These are phyloP conservation scores for Rhizopogon parksii DNA, from an alignment of 1,284 basidiomycete species.

Conservation along the genomic window DNA sequence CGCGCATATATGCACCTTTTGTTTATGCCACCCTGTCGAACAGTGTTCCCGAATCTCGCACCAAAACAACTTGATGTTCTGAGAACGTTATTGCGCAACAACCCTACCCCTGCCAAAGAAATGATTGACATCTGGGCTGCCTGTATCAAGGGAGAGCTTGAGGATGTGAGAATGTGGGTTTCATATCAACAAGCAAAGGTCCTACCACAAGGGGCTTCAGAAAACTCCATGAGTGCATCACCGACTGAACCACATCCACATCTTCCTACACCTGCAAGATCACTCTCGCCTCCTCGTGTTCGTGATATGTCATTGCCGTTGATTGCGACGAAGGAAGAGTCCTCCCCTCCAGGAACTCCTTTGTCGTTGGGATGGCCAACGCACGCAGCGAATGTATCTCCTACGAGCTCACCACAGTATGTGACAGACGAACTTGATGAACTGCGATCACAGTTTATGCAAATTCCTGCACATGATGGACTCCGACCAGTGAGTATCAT, in stretches of 20 bases:
- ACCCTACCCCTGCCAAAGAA: conserved; percentile 14
- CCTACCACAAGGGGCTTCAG: conserved; percentile 2
- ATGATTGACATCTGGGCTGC: conserved; percentile 24
- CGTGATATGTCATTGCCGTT: conserved; percentile 22
- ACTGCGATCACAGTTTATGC: not conserved
- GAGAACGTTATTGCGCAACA: conserved; percentile 14
- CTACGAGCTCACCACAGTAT: not conserved
- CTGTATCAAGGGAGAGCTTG: conserved; percentile 16
- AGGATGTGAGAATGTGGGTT: conserved; percentile 21
- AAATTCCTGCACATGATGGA: not conserved
- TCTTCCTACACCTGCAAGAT: conserved; percentile 23
- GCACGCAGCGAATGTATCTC: not conserved
- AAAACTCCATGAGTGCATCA: conserved; percentile 11
- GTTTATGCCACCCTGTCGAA: not conserved
- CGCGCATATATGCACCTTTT: conserved; percentile 5
- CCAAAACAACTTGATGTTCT: conserved; percentile 20
- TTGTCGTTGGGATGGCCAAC: not conserved
- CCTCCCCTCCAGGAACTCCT: not conserved
- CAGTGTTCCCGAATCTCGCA: conserved; percentile 25
- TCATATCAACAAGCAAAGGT: conserved; percentile 25
- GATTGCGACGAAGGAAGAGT: conserved; percentile 24
- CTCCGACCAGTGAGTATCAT: not conserved
- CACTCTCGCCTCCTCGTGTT: conserved; percentile 15
- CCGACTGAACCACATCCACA: conserved; percentile 19
- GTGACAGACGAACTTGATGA: not conserved